Conservation (phyloP, 805 yeast species). For the Zygosaccharomyces rouxii region DNA sequence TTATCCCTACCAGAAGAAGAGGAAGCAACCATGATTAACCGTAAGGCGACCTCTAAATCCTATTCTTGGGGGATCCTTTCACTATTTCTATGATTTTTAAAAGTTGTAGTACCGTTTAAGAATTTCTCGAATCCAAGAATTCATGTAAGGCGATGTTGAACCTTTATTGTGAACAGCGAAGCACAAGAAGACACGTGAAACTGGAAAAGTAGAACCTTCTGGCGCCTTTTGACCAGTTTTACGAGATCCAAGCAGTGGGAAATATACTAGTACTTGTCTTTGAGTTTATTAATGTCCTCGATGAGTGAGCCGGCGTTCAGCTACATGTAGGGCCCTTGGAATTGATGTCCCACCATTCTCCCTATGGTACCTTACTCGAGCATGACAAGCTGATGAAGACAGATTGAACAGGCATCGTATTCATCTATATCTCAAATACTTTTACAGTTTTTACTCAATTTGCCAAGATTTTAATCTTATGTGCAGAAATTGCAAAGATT, state of each 20-base stretch:
- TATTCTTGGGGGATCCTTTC: background rate
- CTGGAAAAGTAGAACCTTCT: background rate
- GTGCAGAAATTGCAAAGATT: too few species aligned
- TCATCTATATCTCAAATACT: too few species aligned
- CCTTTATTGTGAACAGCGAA: background rate
- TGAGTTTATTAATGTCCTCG: too few species aligned
- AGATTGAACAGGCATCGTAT: too few species aligned
- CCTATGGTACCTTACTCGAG: too few species aligned
- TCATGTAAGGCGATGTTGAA: background rate
- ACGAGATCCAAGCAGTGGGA: too few species aligned
- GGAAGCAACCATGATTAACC: background rate
- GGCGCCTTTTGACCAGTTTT: background rate
- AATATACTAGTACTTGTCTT: background rate
- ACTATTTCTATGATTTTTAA: background rate
- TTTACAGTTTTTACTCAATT: too few species aligned
- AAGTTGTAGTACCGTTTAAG: background rate
- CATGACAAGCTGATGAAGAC: too few species aligned
- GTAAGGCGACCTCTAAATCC: background rate
- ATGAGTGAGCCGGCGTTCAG: too few species aligned
- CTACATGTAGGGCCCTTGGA: too few species aligned
- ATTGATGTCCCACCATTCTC: too few species aligned
- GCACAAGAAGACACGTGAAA: background rate
- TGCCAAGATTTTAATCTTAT: too few species aligned
- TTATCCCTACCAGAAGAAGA: constrained; percentile 2
- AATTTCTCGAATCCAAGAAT: background rate